These are phyloP conservation scores for Thalassiosira livingstoniorum DNA, from an alignment of 352 stramenopile species.

Conservation along the genomic window DNA sequence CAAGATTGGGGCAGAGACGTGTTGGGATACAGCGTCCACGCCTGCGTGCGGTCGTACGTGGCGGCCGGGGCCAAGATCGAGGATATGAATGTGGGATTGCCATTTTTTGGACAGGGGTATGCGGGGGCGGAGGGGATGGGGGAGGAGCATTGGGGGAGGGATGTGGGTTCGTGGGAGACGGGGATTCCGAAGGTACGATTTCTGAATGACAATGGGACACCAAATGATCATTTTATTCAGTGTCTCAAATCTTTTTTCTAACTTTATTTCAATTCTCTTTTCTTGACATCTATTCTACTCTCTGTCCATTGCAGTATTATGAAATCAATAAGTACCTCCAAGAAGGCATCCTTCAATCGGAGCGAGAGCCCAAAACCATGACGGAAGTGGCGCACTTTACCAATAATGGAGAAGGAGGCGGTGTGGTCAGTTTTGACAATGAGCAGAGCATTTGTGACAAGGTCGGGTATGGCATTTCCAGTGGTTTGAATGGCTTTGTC, in stretches of 20 bases:
- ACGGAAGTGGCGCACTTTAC: conserved; percentile 52
- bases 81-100: conserved; percentile 43
- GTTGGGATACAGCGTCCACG: conserved; percentile 27
- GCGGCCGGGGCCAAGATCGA: background rate
- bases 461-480: conserved; percentile 48
- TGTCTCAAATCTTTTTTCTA: too few relatives aligned
- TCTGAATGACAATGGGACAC: too few relatives aligned
- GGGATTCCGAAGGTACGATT: too few relatives aligned
- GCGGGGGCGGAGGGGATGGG: conserved; percentile 39
- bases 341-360: conserved; percentile 52
- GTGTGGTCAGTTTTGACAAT: conserved; percentile 55
- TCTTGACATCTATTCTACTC: too few relatives aligned
- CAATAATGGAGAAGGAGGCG: conserved; percentile 21
- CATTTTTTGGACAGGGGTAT: conserved; percentile 48
- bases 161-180: too few relatives aligned
- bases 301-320: too few relatives aligned
- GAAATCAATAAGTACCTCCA: conserved; percentile 49
- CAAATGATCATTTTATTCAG: too few relatives aligned
- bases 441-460: conserved; percentile 55
- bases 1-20: conserved; percentile 36
- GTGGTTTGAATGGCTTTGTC: conserved; percentile 51
- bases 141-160: conserved; percentile 42
- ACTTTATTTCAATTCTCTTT: too few relatives aligned
- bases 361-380: conserved; percentile 47
- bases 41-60: conserved; percentile 27